Conservation (phyloP, 2,329 filamentous ascomycete genomes). For the Thelonectria olida region DNA sequence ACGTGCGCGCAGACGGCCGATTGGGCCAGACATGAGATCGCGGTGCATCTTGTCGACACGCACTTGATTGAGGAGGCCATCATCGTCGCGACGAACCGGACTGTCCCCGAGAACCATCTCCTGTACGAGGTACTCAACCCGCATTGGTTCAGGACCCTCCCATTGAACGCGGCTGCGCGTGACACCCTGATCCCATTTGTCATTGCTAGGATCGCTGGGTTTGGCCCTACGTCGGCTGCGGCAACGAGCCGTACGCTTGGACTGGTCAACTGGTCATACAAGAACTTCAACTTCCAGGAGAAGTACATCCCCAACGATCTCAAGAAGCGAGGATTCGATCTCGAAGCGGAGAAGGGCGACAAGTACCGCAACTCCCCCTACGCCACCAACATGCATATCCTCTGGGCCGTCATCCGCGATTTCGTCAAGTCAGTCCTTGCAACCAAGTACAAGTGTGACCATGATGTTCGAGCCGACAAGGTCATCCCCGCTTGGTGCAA, state of each 20-base stretch:
- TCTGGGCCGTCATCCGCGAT: constrained; percentile 19
- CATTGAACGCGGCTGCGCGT: constrained; percentile 21
- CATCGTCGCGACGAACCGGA: constrained; percentile 29
- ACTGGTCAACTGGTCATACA: constrained; percentile 20
- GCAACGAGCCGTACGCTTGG: background rate
- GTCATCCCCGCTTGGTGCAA: constrained; percentile 16
- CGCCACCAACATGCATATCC: constrained; percentile 12
- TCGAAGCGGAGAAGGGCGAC: constrained; percentile 11
- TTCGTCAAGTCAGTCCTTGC: constrained; percentile 22
- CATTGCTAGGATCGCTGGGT: constrained; percentile 21
- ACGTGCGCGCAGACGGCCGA: constrained; percentile 29
- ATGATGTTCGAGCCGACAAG: background rate
- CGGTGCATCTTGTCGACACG: constrained; percentile 27
- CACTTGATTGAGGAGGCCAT: constrained; percentile 31
- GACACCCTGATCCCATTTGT: constrained; percentile 13
- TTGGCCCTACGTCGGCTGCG: background rate
- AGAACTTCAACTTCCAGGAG: constrained; percentile 31
- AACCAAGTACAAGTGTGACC: constrained; percentile 20
- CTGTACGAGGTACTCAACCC: constrained; percentile 29
- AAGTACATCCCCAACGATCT: constrained; percentile 32
- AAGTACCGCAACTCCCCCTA: constrained; percentile 33
- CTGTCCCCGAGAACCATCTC: constrained; percentile 16
- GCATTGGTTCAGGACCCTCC: constrained; percentile 27
- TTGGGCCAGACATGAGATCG: constrained; percentile 29
- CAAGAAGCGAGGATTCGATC: constrained; percentile 30